A percentile compares a stretch with the other conserved stretches of the same genome.
Conservation (phyloP, 2,329 filamentous ascomycete genomes). For the Cladosporium sp. region DNA sequence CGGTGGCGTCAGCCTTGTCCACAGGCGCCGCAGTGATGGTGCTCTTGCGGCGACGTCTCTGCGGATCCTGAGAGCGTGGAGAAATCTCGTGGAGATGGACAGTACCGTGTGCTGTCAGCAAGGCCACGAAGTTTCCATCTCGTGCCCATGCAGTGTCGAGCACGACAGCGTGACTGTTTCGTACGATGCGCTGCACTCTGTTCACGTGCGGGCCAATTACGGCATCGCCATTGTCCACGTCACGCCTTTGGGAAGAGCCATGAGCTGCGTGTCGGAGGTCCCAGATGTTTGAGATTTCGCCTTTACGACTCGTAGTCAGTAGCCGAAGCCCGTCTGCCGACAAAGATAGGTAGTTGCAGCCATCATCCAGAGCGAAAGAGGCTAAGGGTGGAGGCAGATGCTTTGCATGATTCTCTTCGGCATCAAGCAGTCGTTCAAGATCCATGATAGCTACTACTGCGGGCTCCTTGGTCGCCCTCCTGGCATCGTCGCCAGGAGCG, state of each 20-base stretch:
- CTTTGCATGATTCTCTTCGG: constrained; percentile 48
- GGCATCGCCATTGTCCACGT: constrained; percentile 16
- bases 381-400: constrained; percentile 56
- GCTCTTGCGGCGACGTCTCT: constrained; percentile 24
- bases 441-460: constrained; percentile 73
- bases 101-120: constrained; percentile 93
- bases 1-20: constrained; percentile 31
- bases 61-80: constrained; percentile 4
- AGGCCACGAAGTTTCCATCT: constrained; percentile 74
- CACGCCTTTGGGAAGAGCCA: constrained; percentile 29
- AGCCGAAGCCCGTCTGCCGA: constrained; percentile 69
- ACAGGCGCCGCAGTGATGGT: constrained; percentile 15
- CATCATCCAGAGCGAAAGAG: constrained; percentile 67
- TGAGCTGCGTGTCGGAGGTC: constrained; percentile 62
- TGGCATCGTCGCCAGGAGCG: constrained; percentile 54
- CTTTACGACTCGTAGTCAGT: constrained; percentile 76
- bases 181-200: constrained; percentile 81
- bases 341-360: constrained; percentile 78
- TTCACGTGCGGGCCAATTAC: constrained; percentile 55
- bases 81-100: constrained; percentile 89
- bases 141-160: constrained; percentile 88
- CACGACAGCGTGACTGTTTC: constrained; percentile 87
- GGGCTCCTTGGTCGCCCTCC: constrained; percentile 57
- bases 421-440: constrained; percentile 53
- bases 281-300: constrained; percentile 80